Base-by-base conservation (phyloP, 441 rosid species). In the Hypseocharis bilobata region DNA sequence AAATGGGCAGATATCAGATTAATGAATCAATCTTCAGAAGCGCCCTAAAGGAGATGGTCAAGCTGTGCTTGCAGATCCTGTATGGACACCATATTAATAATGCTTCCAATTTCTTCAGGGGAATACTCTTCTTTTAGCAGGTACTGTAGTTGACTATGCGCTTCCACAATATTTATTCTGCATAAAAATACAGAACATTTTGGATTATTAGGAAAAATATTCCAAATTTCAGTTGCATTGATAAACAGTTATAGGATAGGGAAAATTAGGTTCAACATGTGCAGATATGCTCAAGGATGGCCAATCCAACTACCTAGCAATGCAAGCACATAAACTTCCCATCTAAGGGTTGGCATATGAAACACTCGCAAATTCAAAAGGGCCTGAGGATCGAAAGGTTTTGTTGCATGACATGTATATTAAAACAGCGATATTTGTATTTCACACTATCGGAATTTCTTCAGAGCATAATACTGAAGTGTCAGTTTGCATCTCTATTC, bases 101-200 rank as follows among this genome's bases (percentile, higher is more conserved):
- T 72, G 78, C 72, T 76, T 76, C 83, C 85, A 52, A 56, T 34
- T 58, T 93, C 97, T 79, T 88, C 89, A 0, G 80, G 65, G 6
- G 90, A 78, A 75, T 93, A 93, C 78, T 93, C 98, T 0, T 79
- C 75, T 76, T 76, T 86, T 19, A 93, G 69, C 67, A 93, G 82
- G 14, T 87, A 71, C 63, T 80, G 86, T 25, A 93, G 82, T 76
- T 93, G 97, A 23, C 81, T 57, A 81, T 93, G 96, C 58, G 98
- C 98, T 82, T 93, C 98, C 64, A 90, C 84, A 34, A 90, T 90
- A 74, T 93, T 90, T 65, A 96, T 90, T 91, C 98, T 93, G 87
- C 77, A 70, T 44, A 69, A 54, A 51, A 16, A 23, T 23, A 67
- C 7, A 38, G 30, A 4, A 51, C 25, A 23, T 13, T 32, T 27